Evolutionary conservation across 768 basidiomycete genomes (phyloP).

Genomic region (Dendrothele bispora): DNA sequence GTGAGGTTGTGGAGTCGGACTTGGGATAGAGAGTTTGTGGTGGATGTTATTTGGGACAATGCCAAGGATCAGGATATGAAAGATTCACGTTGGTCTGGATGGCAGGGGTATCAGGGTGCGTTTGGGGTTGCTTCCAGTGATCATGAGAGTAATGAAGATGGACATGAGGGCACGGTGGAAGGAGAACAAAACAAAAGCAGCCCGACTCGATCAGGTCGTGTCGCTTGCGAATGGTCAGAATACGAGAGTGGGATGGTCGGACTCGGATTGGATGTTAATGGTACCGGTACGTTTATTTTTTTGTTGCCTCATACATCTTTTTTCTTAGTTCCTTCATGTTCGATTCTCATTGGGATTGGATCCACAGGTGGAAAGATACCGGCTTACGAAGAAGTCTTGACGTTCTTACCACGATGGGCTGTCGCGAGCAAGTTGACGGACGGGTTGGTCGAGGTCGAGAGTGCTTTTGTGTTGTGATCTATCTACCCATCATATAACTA

Average conservation of each 20-base stretch:
- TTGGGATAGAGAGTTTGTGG: constrained; percentile 55
- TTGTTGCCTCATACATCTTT: too few relatives aligned
- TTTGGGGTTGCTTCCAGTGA: too few relatives aligned
- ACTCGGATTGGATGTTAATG: constrained; percentile 20
- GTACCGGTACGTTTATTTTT: too few relatives aligned
- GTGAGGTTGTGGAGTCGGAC: constrained; percentile 61
- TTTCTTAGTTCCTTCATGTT: too few relatives aligned
- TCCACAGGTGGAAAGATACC: constrained; percentile 51
- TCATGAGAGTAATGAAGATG: too few relatives aligned
- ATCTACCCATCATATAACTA: too few relatives aligned
- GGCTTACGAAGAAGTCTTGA: constrained; percentile 64
- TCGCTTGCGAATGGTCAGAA: constrained; percentile 70
- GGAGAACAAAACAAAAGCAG: too few relatives aligned
- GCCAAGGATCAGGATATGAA: too few relatives aligned
- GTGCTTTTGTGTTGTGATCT: constrained; percentile 28
- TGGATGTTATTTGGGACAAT: constrained; percentile 50
- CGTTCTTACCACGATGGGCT: constrained; percentile 69
- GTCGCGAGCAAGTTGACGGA: constrained; percentile 54
- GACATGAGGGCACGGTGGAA: constrained; percentile 9
- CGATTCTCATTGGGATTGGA: constrained; percentile 16
- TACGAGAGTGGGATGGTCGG: constrained; percentile 58
- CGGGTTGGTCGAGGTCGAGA: constrained; percentile 58
- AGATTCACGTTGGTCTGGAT: too few relatives aligned
- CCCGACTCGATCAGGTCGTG: constrained; percentile 37
- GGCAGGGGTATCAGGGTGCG: too few relatives aligned